These are phyloP conservation scores for Sutorius eximius DNA, from an alignment of 1,284 basidiomycete genomes.

Conservation along the genomic window DNA sequence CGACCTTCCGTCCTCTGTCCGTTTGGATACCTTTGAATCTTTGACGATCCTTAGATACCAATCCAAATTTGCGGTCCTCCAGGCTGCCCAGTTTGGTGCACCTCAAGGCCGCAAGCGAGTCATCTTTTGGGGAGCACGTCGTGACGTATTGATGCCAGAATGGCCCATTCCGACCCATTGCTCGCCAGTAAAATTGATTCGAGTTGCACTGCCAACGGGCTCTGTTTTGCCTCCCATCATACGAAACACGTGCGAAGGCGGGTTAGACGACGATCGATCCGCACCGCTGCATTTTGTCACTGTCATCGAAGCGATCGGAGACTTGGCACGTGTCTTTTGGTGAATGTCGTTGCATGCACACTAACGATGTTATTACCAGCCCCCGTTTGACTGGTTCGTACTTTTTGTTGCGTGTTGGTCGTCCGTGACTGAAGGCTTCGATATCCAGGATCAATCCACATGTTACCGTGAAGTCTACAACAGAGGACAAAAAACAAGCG, in stretches of 20 bases:
- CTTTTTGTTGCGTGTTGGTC: neutral
- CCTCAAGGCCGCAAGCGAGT: constrained; percentile 67
- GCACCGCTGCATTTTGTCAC: constrained; percentile 59
- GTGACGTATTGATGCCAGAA: constrained; percentile 53
- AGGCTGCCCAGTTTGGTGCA: constrained; percentile 67
- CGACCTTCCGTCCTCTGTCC: neutral
- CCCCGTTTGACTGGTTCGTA: constrained; percentile 60
- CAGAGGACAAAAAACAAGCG: constrained; percentile 34
- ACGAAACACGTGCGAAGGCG: constrained; percentile 37
- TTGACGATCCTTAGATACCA: constrained; percentile 54
- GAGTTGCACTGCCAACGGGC: constrained; percentile 39
- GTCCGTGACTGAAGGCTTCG: constrained; percentile 5
- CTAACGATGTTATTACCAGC: constrained; percentile 37
- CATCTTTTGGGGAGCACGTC: constrained; percentile 64
- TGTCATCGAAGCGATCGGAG: constrained; percentile 61
- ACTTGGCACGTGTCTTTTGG: constrained; percentile 50
- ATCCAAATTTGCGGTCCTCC: constrained; percentile 59
- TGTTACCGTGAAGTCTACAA: constrained; percentile 32
- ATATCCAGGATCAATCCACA: constrained; percentile 53
- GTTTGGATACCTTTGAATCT: neutral
- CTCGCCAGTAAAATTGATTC: constrained; percentile 30
- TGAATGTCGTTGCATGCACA: constrained; percentile 2
- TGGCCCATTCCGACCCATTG: constrained; percentile 66
- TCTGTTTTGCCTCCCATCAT: constrained; percentile 40
- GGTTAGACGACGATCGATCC: constrained; percentile 41